These are phyloP conservation scores for Zymoseptoria tritici DNA, from an alignment of 2,329 filamentous ascomycete genomes.

Conservation along the genomic window DNA sequence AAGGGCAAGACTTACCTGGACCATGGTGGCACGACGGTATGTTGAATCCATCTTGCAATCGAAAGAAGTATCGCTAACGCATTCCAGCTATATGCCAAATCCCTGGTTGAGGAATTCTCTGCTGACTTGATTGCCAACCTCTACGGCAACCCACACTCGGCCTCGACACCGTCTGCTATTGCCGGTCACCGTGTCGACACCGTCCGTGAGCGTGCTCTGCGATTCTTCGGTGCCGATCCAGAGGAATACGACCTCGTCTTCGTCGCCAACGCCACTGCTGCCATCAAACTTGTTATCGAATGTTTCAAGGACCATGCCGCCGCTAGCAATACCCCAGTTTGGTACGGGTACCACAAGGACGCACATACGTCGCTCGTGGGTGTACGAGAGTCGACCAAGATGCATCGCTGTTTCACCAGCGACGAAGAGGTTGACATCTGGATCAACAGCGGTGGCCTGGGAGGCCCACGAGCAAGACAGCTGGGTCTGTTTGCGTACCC, in stretches of 20 bases:
- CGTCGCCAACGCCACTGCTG: conserved; percentile 54
- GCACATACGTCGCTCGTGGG: conserved; percentile 52
- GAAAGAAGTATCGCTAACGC: conserved; percentile 9
- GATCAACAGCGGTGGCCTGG: conserved; percentile 34
- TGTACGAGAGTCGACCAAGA: conserved; percentile 29
- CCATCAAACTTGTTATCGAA: conserved; percentile 56
- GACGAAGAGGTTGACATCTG: conserved; percentile 37
- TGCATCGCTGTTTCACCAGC: conserved; percentile 33
- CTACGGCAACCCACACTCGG: conserved; percentile 64
- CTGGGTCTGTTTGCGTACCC: conserved; percentile 32
- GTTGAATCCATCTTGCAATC: conserved; percentile 3
- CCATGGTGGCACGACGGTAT: conserved; percentile 36
- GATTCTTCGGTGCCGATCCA: conserved; percentile 53
- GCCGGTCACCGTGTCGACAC: conserved; percentile 52
- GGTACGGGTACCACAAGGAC: conserved; percentile 56
- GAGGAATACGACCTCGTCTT: conserved; percentile 56
- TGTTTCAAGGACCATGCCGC: conserved; percentile 49
- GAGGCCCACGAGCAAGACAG: conserved; percentile 27
- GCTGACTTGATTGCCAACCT: conserved; percentile 48
- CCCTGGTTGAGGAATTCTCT: conserved; percentile 50
- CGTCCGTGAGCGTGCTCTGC: conserved; percentile 47
- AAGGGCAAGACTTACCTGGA: conserved; percentile 38
- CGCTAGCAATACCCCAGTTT: conserved; percentile 40
- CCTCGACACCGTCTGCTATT: conserved; percentile 51
- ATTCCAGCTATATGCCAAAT: conserved; percentile 47